phyloP scores from a whole-genome alignment of 108 stramenopile species.

The Fistulifera pelliculosa region DNA sequence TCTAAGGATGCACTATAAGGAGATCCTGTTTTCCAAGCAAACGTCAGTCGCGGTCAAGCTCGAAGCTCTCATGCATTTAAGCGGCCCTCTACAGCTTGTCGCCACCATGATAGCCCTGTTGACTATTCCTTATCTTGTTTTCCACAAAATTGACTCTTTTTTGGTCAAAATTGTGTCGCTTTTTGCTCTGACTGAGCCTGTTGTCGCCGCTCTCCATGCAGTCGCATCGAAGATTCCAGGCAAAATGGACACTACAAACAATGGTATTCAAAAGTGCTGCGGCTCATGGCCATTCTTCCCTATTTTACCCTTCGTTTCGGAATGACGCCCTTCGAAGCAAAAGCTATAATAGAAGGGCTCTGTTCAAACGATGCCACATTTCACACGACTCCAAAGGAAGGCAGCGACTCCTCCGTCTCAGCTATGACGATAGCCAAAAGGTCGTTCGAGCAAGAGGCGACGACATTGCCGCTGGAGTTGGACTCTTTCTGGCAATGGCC shows the following conservation, averaged over 20 bases:
- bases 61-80: conserved; percentile 13
- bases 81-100: not conserved
- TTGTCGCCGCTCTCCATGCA: too few species aligned
- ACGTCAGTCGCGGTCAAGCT: conserved; percentile 11
- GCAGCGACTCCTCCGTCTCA: not conserved
- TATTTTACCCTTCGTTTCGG: conserved; percentile 1
- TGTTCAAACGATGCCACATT: conserved; percentile 24
- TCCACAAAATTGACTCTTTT: not conserved
- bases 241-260: conserved; percentile 14
- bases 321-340: conserved; percentile 11
- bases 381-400: conserved; percentile 13
- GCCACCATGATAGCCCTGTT: not conserved
- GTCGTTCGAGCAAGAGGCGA: too few species aligned
- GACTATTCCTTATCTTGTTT: not conserved
- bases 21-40: conserved; percentile 3
- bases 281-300: conserved; percentile 2
- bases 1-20: conserved; percentile 2
- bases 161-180: too few species aligned
- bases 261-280: not conserved
- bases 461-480: too few species aligned
- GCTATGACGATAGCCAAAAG: too few species aligned
- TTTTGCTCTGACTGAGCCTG: too few species aligned
- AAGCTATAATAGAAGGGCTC: conserved; percentile 12
- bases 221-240: conserved; percentile 10
- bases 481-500: too few species aligned